These are phyloP conservation scores for Xylaria sp. DNA, from an alignment of 2,329 filamentous ascomycete genomes.

Conservation along the genomic window DNA sequence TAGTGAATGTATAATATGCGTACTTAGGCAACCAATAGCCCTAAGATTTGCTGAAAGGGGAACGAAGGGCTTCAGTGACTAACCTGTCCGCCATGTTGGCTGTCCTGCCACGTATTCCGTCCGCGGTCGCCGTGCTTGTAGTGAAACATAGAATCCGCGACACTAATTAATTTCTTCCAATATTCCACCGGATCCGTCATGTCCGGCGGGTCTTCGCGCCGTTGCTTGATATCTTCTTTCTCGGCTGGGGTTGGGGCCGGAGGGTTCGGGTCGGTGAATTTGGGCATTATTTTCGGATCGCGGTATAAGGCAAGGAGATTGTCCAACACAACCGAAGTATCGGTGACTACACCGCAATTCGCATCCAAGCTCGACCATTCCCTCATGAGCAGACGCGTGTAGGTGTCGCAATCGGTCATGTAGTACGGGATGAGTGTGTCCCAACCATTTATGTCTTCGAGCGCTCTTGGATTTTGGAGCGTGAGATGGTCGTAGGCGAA, in stretches of 20 bases:
- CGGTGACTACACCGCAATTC: conserved; percentile 57
- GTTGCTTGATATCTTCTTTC: conserved; percentile 24
- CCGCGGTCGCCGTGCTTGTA: conserved; percentile 55
- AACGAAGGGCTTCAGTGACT: too few relatives aligned
- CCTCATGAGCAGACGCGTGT: conserved; percentile 60
- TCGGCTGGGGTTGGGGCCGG: conserved; percentile 34
- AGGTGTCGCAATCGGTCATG: conserved; percentile 67
- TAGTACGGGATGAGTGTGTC: conserved; percentile 70
- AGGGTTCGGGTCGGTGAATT: conserved; percentile 55
- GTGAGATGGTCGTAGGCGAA: conserved; percentile 69
- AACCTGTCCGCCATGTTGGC: conserved; percentile 53
- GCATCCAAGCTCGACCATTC: conserved; percentile 55
- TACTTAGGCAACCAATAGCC: too few relatives aligned
- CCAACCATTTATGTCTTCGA: conserved; percentile 65
- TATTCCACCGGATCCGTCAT: conserved; percentile 47
- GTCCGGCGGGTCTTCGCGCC: conserved; percentile 31
- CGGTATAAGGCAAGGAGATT: conserved; percentile 60
- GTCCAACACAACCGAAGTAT: conserved; percentile 59
- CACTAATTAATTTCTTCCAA: conserved; percentile 45
- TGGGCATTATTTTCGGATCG: conserved; percentile 52
- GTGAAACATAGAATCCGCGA: conserved; percentile 55
- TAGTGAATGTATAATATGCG: too few relatives aligned
- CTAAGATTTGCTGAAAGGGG: too few relatives aligned
- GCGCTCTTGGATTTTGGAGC: conserved; percentile 65
- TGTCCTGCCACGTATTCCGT: conserved; percentile 57